Evolutionary conservation across 2,329 filamentous ascomycete genomes (phyloP).

Genomic region (Arachnopeziza araneosa): DNA sequence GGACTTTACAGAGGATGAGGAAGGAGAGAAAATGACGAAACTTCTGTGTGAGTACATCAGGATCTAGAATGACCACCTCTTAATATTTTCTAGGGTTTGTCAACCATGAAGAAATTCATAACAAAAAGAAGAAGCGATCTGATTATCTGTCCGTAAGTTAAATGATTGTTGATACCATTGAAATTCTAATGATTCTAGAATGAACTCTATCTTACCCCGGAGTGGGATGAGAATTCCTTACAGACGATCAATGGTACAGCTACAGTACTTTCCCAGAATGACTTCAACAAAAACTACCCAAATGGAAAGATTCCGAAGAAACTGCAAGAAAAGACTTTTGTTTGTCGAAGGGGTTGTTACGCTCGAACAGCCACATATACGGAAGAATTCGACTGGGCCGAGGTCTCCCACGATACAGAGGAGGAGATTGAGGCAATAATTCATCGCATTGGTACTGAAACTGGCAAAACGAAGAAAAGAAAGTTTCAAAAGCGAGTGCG

Average conservation of each 20-base stretch:
- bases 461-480: conserved; percentile 58
- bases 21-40: conserved; percentile 72
- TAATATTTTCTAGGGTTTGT: conserved; percentile 60
- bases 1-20: conserved; percentile 69
- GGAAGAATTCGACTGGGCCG: conserved; percentile 87
- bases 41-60: conserved; percentile 58
- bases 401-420: conserved; percentile 54
- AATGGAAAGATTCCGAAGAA: conserved; percentile 67
- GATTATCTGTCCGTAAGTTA: conserved; percentile 65
- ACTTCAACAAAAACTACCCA: conserved; percentile 66
- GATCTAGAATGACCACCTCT: not conserved
- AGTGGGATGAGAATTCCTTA: conserved; percentile 82
- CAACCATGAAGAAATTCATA: conserved; percentile 81
- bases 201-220: conserved; percentile 85
- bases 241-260: conserved; percentile 89
- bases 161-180: too few species aligned
- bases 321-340: conserved; percentile 70
- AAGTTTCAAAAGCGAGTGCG: conserved; percentile 18
- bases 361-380: conserved; percentile 86
- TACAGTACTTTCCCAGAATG: conserved; percentile 65
- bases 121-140: conserved; percentile 71
- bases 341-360: conserved; percentile 87
- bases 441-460: conserved; percentile 55
- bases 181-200: conserved; percentile 48
- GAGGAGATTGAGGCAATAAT: conserved; percentile 22